phyloP scores from a whole-genome alignment of 495 filamentous ascomycete genomes.

The Aspergillus sparsus region DNA sequence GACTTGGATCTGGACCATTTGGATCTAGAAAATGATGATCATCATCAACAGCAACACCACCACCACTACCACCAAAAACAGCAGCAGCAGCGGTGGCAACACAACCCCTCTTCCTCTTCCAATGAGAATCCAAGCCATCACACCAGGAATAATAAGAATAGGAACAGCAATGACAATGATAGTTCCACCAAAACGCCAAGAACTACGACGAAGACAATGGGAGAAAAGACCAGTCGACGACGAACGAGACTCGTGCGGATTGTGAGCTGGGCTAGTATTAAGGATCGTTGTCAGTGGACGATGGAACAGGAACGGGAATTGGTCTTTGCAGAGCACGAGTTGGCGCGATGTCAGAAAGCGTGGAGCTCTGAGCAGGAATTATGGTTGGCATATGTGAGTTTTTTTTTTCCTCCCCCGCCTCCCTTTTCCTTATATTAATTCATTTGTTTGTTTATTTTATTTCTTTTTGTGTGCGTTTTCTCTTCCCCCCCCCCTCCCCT shows the following conservation, averaged over 20 bases:
- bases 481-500: not conserved
- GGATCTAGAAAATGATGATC: too few species aligned
- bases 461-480: not conserved
- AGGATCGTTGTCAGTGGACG: slow-evolving; percentile 38
- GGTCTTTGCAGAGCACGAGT: slow-evolving; percentile 31
- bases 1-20: too few species aligned
- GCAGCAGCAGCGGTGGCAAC: too few species aligned
- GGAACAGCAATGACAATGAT: slow-evolving; percentile 11
- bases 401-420: not conserved
- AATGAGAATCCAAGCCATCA: slow-evolving; percentile 4
- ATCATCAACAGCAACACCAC: too few species aligned
- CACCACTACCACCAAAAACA: too few species aligned
- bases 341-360: slow-evolving; percentile 43
- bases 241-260: slow-evolving; percentile 25
- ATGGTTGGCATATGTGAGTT: slow-evolving; percentile 43
- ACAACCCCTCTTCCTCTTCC: not conserved
- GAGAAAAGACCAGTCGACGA: not conserved
- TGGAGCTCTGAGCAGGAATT: slow-evolving; percentile 49
- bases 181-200: too few species aligned
- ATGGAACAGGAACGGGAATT: slow-evolving; percentile 38
- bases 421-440: slow-evolving; percentile 12
- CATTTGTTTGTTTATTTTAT: slow-evolving; percentile 4
- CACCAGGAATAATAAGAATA: slow-evolving; percentile 8
- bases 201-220: too few species aligned
- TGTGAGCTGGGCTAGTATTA: slow-evolving; percentile 42